Base-by-base conservation (phyloP, 805 yeast genomes). In the Torulaspora franciscae region DNA sequence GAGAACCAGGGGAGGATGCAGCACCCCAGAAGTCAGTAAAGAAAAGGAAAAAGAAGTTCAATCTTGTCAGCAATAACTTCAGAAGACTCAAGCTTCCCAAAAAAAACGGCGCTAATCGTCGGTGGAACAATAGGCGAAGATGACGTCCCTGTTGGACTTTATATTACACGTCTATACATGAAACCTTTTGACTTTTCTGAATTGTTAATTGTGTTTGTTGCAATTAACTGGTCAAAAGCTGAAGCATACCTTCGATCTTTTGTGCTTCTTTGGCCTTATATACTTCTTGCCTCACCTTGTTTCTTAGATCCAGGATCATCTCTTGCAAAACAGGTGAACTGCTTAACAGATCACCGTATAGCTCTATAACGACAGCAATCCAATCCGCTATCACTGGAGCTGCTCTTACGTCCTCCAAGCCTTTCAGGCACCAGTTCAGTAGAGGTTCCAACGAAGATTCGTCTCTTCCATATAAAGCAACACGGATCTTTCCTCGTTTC, bases 241-340 rank as follows among this genome's bases (percentile, higher is more conserved):
- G 95, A 56, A 93, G 71, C 97, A 93, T 93, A 43, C 99, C 99
- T 57, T 85, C 88, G 35, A 93, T 80, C 62, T 80, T 83, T 63
- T 83, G 85, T 6, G 97, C 95, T 61, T 90, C 96, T 61, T 79
- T 79, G 35, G 96, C 85, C 59, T 84, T 81, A 45, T 74, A 76
- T 19, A 89, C 78, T 66, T 91, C 97, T 27, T 68, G 61, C 45
- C 75, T 76, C 23, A 91, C 73, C 56, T 78, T 79, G 59, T 75
- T 76, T 54, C 74, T 72, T 50, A 93, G 69, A 45, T 77, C 75
- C 40, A 72, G 67, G 37, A 89, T 67, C 42, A 87, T 71, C 55
- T 85, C 93, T 54, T 84, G 89, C 51, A 93, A 69, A 2, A 85
- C 83, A 5, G 90, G 82, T 34, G 89, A 81, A 51, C 76, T 76